Conservation (phyloP, 768 basidiomycete species). For the Lactifluus piperatus region DNA sequence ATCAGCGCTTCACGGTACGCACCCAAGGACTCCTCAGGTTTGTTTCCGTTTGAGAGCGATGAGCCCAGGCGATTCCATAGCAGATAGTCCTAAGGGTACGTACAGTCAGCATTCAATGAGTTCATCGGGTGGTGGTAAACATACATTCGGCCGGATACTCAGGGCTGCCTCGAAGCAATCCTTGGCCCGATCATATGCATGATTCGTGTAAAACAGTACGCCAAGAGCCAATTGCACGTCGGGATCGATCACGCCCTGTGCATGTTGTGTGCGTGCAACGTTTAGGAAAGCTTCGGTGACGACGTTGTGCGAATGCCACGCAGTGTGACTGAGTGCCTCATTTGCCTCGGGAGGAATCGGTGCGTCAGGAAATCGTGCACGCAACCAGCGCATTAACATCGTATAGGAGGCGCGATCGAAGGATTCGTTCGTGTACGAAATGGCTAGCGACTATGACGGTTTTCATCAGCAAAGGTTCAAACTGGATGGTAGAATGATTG, state of each 20-base stretch:
- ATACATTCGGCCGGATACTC: constrained; percentile 61
- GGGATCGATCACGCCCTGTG: constrained; percentile 62
- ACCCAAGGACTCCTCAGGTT: constrained; percentile 88
- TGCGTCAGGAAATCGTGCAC: constrained; percentile 51
- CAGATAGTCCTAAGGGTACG: constrained; percentile 61
- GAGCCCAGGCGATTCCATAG: constrained; percentile 96
- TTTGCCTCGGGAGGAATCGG: constrained; percentile 47
- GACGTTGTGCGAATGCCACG: constrained; percentile 77
- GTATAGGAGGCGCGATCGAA: constrained; percentile 81
- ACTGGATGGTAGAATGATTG: not conserved
- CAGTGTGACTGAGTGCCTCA: constrained; percentile 43
- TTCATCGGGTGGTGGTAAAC: constrained; percentile 14
- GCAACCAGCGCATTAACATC: constrained; percentile 81
- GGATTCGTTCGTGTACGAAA: constrained; percentile 92
- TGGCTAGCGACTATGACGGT: constrained; percentile 70
- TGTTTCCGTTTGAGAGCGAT: constrained; percentile 86
- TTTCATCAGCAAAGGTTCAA: constrained; percentile 14
- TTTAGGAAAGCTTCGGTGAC: constrained; percentile 78
- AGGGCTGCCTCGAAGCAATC: constrained; percentile 93
- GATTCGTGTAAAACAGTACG: constrained; percentile 83
- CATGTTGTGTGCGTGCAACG: constrained; percentile 78
- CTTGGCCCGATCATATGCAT: constrained; percentile 79
- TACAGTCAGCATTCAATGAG: not conserved
- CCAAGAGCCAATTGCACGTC: constrained; percentile 93
- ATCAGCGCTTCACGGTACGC: constrained; percentile 86